phyloP scores from a whole-genome alignment of 352 stramenopile species.

The Globisporangium splendens region DNA sequence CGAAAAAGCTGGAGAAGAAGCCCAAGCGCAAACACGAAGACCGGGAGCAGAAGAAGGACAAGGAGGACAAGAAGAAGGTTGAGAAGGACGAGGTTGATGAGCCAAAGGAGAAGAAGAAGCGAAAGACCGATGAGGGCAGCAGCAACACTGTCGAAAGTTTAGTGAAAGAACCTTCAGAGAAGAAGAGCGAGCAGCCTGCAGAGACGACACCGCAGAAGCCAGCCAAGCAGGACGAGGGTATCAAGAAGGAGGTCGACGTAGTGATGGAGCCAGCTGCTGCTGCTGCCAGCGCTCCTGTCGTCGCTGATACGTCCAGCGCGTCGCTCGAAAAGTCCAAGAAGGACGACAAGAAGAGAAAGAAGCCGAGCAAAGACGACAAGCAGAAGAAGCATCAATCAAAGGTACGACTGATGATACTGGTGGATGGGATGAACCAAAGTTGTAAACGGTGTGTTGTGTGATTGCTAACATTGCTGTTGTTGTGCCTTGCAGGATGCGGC shows the following conservation, averaged over 20 bases:
- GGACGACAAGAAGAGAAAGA: conserved; percentile 31
- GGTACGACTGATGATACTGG: conserved; percentile 11
- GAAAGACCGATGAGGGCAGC: conserved; percentile 18
- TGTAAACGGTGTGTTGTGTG: neutral
- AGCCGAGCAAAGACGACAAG: conserved; percentile 19
- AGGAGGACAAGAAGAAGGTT: conserved; percentile 19
- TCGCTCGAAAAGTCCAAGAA: conserved; percentile 15
- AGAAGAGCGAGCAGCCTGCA: too few relatives aligned
- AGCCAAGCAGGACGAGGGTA: neutral
- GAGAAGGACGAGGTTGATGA: conserved; percentile 21
- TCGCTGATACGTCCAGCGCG: conserved; percentile 15
- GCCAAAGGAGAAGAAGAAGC: conserved; percentile 11
- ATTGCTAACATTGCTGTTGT: conserved; percentile 2
- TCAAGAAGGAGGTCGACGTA: neutral
- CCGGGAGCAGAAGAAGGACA: conserved; percentile 21
- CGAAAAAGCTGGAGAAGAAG: conserved; percentile 19
- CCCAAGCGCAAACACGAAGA: conserved; percentile 22
- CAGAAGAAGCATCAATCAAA: conserved; percentile 40
- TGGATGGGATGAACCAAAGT: neutral
- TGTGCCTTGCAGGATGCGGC: conserved; percentile 41
- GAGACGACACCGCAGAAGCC: conserved; percentile 2
- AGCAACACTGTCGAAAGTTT: conserved; percentile 20
- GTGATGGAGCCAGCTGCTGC: neutral
- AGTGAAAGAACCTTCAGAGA: too few relatives aligned
- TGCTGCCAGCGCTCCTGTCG: neutral